These are phyloP conservation scores for Pyrenophora tritici-repentis DNA, from an alignment of 2,329 filamentous ascomycete species.

Conservation along the genomic window DNA sequence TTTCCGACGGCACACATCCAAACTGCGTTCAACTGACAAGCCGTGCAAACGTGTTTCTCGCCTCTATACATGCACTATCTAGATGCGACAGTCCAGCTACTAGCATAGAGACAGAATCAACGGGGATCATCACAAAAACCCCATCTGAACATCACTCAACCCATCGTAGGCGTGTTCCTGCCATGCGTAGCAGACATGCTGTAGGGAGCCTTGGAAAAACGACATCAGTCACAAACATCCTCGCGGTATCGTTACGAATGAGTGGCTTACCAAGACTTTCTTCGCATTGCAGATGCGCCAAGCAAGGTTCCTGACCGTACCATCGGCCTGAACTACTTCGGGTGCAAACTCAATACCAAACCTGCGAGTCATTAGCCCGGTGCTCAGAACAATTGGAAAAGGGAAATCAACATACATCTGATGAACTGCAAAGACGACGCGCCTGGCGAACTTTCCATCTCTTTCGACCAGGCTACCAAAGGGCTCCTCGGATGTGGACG, in stretches of 20 bases:
- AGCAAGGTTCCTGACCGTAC: conserved; percentile 84
- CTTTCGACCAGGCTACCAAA: conserved; percentile 86
- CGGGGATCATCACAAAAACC: too few relatives aligned
- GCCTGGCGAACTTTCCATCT: conserved; percentile 83
- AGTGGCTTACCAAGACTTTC: conserved; percentile 77
- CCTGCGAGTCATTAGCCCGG: conserved; percentile 43
- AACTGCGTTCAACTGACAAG: too few relatives aligned
- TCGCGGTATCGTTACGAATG: not conserved
- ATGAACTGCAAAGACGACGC: conserved; percentile 91
- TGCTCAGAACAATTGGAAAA: not conserved
- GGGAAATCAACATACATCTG: conserved; percentile 74
- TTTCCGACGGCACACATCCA: too few relatives aligned
- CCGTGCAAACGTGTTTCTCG: too few relatives aligned
- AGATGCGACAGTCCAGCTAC: too few relatives aligned
- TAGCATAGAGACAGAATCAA: too few relatives aligned
- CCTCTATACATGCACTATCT: too few relatives aligned
- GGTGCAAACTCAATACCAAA: conserved; percentile 94
- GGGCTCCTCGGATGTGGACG: conserved; percentile 74
- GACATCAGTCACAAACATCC: conserved; percentile 3
- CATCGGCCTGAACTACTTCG: conserved; percentile 89
- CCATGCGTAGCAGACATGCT: conserved; percentile 54
- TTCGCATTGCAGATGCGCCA: conserved; percentile 97
- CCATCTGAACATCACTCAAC: conserved; percentile 3
- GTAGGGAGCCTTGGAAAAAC: conserved; percentile 50
- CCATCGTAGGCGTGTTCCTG: conserved; percentile 43